phyloP scores from a whole-genome alignment of 2,329 filamentous ascomycete species.

The Clonostachys byssicola region DNA sequence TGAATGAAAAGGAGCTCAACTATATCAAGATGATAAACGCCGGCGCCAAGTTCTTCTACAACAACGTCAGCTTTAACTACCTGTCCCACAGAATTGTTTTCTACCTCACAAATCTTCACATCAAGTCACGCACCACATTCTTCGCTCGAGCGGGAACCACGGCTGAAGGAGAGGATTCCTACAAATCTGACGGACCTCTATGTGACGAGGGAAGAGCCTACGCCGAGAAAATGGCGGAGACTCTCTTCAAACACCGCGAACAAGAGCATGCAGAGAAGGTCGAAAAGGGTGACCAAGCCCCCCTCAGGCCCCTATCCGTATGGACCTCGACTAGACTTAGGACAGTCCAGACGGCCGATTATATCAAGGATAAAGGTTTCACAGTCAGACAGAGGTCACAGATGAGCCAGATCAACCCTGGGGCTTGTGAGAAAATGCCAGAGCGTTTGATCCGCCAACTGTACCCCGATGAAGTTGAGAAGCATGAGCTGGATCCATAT shows the following conservation, averaged over 20 bases:
- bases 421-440: slow-evolving; percentile 90
- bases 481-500: slow-evolving; percentile 92
- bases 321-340: slow-evolving; percentile 93
- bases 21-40: slow-evolving; percentile 99
- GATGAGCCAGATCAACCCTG: slow-evolving; percentile 96
- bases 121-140: slow-evolving; percentile 90
- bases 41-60: slow-evolving; percentile 87
- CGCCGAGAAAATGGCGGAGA: slow-evolving; percentile 80
- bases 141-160: slow-evolving; percentile 87
- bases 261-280: slow-evolving; percentile 70
- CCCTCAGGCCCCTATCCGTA: slow-evolving; percentile 76
- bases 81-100: slow-evolving; percentile 96
- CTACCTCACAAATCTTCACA: slow-evolving; percentile 95
- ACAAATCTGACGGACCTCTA: slow-evolving; percentile 84
- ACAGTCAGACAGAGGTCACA: slow-evolving; percentile 89
- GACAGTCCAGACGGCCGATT: slow-evolving; percentile 85
- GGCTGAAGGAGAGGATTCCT: slow-evolving; percentile 86
- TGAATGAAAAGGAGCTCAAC: slow-evolving; percentile 90
- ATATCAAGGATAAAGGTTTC: slow-evolving; percentile 74
- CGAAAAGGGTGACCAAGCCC: slow-evolving; percentile 63
- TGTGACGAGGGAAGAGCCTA: slow-evolving; percentile 79
- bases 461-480: slow-evolving; percentile 86
- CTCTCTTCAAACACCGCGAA: slow-evolving; percentile 77
- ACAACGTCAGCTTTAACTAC: slow-evolving; percentile 96
- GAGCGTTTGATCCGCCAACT: slow-evolving; percentile 75